Percentiles rank a stretch among this genome's conserved stretches.
Conservation (phyloP, 192 early-diverging fungal genomes). For the Linnemannia elongata region DNA sequence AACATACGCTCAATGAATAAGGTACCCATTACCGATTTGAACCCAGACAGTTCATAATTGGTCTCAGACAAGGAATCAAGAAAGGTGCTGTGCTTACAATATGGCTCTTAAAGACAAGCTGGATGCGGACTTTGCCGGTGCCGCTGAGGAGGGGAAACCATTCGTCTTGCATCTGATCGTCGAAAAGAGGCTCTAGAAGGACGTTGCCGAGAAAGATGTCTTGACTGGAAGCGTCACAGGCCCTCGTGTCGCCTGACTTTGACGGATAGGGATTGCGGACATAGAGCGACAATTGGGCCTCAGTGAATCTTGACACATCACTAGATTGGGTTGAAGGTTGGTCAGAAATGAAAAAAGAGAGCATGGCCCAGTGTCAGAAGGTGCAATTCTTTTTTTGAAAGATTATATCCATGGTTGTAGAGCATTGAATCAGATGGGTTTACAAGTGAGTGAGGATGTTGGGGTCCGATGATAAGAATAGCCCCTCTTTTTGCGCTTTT, state of each 20-base stretch:
- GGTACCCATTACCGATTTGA: not conserved
- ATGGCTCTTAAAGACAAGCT: conserved; percentile 79
- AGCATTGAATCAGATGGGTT: not conserved
- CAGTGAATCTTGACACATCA: conserved; percentile 73
- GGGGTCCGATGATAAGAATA: conserved; percentile 5
- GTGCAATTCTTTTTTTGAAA: not conserved
- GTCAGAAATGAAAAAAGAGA: conserved; percentile 2
- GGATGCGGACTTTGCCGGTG: conserved; percentile 78
- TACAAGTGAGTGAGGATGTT: not conserved
- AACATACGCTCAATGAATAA: no score
- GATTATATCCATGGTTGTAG: not conserved
- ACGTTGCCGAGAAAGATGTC: conserved; percentile 71
- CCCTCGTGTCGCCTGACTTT: conserved; percentile 54
- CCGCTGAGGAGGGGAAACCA: conserved; percentile 75
- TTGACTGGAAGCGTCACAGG: conserved; percentile 37
- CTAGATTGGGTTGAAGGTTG: conserved; percentile 32
- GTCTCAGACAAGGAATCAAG: not conserved
- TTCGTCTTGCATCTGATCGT: conserved; percentile 70
- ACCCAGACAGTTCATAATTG: not conserved
- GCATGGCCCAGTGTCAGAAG: conserved; percentile 1
- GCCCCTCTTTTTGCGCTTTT: not conserved
- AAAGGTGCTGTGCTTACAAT: conserved; percentile 57
- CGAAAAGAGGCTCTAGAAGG: conserved; percentile 65
- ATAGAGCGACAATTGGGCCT: conserved; percentile 72
- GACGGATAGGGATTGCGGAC: conserved; percentile 62